Evolutionary conservation across 139 green algal species (phyloP).

Genomic region (Raphidocelis subcapitata): DNA sequence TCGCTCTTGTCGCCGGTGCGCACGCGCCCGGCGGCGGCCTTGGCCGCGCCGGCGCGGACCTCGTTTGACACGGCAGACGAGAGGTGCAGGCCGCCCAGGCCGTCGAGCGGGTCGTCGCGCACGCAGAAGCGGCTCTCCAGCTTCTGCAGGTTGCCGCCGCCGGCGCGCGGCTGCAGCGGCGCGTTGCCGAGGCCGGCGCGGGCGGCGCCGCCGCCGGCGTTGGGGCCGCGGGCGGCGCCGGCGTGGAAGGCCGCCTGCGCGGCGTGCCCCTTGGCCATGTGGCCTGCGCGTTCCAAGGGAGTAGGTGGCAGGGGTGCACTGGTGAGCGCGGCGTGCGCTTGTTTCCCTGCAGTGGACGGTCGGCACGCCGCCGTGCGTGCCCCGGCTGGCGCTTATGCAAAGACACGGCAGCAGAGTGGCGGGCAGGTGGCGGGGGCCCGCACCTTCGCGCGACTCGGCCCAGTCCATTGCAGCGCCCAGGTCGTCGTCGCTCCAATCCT

Average conservation of each 20-base stretch:
- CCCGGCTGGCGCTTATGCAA: neutral
- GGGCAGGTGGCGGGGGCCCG: too few species aligned
- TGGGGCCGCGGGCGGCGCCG: neutral
- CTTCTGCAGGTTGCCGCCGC: conserved; percentile 38
- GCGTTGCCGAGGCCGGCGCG: conserved; percentile 6
- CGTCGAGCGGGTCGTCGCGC: conserved; percentile 53
- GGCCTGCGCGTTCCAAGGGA: conserved; percentile 2
- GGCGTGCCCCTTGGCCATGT: conserved; percentile 19
- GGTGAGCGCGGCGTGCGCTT: neutral
- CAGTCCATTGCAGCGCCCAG: conserved; percentile 65
- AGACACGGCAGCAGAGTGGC: neutral
- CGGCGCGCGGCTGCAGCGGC: neutral
- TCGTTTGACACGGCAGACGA: conserved; percentile 39
- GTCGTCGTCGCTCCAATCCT: conserved; percentile 49
- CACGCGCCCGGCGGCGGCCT: conserved; percentile 54
- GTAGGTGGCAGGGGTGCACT: neutral
- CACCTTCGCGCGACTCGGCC: conserved; percentile 72
- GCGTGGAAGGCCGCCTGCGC: conserved; percentile 16
- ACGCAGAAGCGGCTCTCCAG: conserved; percentile 52
- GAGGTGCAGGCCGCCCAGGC: conserved; percentile 40
- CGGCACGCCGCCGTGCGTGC: neutral
- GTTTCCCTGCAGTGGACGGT: neutral
- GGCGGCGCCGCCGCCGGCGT: conserved; percentile 18
- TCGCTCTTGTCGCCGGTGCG: conserved; percentile 74
- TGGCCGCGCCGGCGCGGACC: conserved; percentile 31